Evolutionary conservation across 805 yeast genomes (phyloP).

Genomic region (Pachysolen tannophilus): DNA sequence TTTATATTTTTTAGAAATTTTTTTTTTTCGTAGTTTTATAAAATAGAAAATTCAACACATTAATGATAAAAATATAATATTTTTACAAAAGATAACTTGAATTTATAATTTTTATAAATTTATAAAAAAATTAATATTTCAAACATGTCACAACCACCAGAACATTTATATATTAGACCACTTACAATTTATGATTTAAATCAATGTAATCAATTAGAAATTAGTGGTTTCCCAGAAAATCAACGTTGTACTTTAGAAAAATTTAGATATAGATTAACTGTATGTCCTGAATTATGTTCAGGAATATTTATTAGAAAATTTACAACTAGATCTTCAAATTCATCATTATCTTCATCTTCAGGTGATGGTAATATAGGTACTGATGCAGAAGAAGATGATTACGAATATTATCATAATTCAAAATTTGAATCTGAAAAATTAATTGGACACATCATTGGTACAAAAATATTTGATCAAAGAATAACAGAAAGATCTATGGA

Average conservation of each 20-base stretch:
- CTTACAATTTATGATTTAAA: constrained; percentile 66
- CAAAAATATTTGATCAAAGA: constrained; percentile 47
- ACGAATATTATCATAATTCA: constrained; percentile 22
- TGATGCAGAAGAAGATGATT: constrained; percentile 15
- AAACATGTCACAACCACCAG: constrained; percentile 40
- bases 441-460: constrained; percentile 76
- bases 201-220: constrained; percentile 55
- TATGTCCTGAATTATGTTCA: constrained; percentile 85
- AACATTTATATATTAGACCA: constrained; percentile 67
- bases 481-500: constrained; percentile 57
- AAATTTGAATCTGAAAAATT: constrained; percentile 52
- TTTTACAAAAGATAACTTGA: no score
- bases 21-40: background rate
- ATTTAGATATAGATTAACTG: constrained; percentile 58
- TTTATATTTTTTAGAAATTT: constrained; percentile 1
- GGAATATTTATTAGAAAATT: constrained; percentile 80
- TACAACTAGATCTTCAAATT: constrained; percentile 30
- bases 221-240: constrained; percentile 54
- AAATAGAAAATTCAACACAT: background rate
- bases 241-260: constrained; percentile 67
- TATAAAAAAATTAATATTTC: no score
- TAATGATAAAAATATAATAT: constrained; percentile 1
- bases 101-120: no score
- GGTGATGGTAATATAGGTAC: constrained; percentile 17
- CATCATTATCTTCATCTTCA: constrained; percentile 27